These are phyloP conservation scores for Vaccinium macrocarpon DNA, from an alignment of 148 eudicot genomes.

Conservation along the genomic window DNA sequence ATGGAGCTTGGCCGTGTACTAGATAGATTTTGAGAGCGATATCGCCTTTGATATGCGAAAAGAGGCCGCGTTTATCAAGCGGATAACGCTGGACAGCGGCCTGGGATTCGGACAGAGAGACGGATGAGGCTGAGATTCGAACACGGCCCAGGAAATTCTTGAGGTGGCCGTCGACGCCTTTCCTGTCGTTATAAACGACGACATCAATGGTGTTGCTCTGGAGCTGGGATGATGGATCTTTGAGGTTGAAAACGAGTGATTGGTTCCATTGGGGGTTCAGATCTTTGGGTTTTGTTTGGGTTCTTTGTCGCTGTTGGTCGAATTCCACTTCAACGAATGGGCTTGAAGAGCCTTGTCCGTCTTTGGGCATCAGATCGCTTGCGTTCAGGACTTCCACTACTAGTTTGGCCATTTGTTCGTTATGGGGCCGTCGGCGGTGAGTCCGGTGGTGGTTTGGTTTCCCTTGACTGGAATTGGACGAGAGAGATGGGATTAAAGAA, in stretches of 20 bases:
- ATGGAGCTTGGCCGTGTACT: background rate
- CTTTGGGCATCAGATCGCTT: constrained; percentile 86
- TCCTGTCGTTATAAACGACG: constrained; percentile 47
- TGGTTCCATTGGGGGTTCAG: constrained; percentile 82
- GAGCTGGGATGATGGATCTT: constrained; percentile 27
- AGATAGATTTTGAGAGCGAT: constrained; percentile 54
- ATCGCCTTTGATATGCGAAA: constrained; percentile 81
- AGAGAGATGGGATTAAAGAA: background rate
- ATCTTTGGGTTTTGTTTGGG: constrained; percentile 61
- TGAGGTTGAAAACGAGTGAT: constrained; percentile 48
- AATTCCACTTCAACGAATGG: constrained; percentile 78
- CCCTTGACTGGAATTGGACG: background rate
- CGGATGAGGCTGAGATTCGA: constrained; percentile 57
- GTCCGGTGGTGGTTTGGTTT: background rate
- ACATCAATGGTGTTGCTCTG: constrained; percentile 43
- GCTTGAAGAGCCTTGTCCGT: constrained; percentile 87
- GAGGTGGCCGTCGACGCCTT: constrained; percentile 27
- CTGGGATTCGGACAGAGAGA: constrained; percentile 42
- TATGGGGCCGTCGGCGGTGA: background rate
- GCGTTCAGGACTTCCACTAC: constrained; percentile 77
- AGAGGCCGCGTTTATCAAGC: constrained; percentile 72
- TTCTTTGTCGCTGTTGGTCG: constrained; percentile 39
- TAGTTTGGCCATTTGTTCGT: constrained; percentile 49
- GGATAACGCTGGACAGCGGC: constrained; percentile 65
- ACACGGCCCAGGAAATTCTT: constrained; percentile 78